Evolutionary conservation across 192 early-diverging fungal species (phyloP).

Genomic region (Backusella tarrabulga): DNA sequence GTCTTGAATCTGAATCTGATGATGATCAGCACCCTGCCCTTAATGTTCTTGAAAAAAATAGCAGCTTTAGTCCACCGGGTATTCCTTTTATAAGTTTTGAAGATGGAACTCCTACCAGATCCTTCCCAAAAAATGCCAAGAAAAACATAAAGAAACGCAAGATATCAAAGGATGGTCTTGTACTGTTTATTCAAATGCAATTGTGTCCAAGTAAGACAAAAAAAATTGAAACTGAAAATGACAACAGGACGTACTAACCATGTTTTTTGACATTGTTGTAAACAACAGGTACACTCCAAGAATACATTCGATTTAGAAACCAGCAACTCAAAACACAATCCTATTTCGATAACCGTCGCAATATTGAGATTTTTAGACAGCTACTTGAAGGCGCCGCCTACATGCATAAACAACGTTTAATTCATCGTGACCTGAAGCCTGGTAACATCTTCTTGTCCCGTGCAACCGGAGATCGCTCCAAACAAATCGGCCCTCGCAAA

Average conservation of each 20-base stretch:
- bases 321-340: slow-evolving; percentile 14
- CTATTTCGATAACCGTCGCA: slow-evolving; percentile 8
- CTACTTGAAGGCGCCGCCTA: slow-evolving; percentile 77
- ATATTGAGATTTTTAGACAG: slow-evolving; percentile 60
- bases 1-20: slow-evolving; percentile 2
- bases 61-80: not conserved
- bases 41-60: not conserved
- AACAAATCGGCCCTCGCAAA: slow-evolving; percentile 1
- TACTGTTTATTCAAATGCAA: slow-evolving; percentile 89
- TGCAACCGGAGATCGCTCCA: not conserved
- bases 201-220: slow-evolving; percentile 62
- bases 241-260: not conserved
- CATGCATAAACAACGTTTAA: slow-evolving; percentile 67
- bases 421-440: slow-evolving; percentile 76
- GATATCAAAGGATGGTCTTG: slow-evolving; percentile 1
- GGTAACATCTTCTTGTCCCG: slow-evolving; percentile 59
- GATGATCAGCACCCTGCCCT: slow-evolving; percentile 19
- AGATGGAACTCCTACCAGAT: not conserved
- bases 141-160: not conserved
- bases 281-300: slow-evolving; percentile 50
- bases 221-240: not conserved
- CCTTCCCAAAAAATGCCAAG: not conserved
- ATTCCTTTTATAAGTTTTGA: not conserved
- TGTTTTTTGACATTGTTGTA: not conserved
- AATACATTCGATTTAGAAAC: slow-evolving; percentile 50